These are phyloP conservation scores for Colletotrichum neosansevieriae DNA, from an alignment of 2,329 filamentous ascomycete species.

Conservation along the genomic window DNA sequence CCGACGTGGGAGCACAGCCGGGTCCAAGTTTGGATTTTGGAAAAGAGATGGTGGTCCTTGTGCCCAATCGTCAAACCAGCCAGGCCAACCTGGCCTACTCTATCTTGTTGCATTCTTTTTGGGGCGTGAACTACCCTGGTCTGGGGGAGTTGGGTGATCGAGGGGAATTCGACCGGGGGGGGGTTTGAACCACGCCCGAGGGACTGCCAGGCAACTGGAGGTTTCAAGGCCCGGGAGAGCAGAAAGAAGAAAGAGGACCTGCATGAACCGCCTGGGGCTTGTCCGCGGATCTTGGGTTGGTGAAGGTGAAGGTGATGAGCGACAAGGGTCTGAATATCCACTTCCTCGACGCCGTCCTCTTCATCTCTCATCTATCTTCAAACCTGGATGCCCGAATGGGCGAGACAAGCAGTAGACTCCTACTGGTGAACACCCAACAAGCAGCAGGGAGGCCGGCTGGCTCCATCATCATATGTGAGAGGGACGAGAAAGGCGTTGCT, in stretches of 20 bases:
- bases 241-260: slow-evolving; percentile 41
- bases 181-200: slow-evolving; percentile 28
- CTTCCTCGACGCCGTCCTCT: slow-evolving; percentile 3
- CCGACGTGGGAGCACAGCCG: slow-evolving; percentile 26
- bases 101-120: slow-evolving; percentile 29
- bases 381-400: slow-evolving; percentile 26
- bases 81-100: slow-evolving; percentile 27
- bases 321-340: slow-evolving; percentile 31
- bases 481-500: slow-evolving; percentile 13
- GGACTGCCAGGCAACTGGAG: slow-evolving; percentile 35
- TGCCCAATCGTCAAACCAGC: slow-evolving; percentile 20
- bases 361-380: slow-evolving; percentile 21
- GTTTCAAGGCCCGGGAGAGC: slow-evolving; percentile 14
- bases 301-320: slow-evolving; percentile 30
- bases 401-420: slow-evolving; percentile 31
- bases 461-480: slow-evolving; percentile 26
- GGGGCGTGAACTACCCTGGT: slow-evolving; percentile 23
- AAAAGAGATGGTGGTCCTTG: slow-evolving; percentile 8
- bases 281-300: slow-evolving; percentile 32
- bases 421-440: slow-evolving; percentile 27
- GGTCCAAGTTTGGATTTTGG: slow-evolving; percentile 20
- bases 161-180: slow-evolving; percentile 27
- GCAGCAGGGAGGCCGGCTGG: slow-evolving; percentile 37
- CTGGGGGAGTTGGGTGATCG: slow-evolving; percentile 18
- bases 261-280: slow-evolving; percentile 40